Conservation (phyloP, 176 grass and related monocot genomes). For the Hordeum vulgare region DNA sequence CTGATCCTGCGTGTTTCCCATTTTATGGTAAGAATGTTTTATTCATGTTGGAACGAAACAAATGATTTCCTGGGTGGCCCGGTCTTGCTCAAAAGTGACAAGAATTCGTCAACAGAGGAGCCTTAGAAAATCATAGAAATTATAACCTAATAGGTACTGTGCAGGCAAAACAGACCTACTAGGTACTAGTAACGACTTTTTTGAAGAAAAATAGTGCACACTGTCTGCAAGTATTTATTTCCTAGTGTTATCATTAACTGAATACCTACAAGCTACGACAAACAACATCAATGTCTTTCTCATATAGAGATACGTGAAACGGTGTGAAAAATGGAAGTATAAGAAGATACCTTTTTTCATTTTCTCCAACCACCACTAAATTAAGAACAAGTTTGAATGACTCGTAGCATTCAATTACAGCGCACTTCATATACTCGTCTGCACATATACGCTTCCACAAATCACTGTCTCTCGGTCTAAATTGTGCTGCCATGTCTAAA, state of each 20-base stretch:
- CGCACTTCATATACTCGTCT: constrained; percentile 99
- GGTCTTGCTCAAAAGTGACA: background rate
- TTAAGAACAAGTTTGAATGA: constrained; percentile 96
- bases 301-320: constrained; percentile 9
- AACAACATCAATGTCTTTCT: background rate
- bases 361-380: constrained; percentile 86
- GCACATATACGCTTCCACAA: constrained; percentile 94
- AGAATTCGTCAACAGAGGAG: background rate
- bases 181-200: background rate
- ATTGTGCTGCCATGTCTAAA: constrained; percentile 91
- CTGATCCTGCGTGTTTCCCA: background rate
- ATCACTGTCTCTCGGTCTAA: constrained; percentile 84
- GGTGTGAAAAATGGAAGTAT: background rate
- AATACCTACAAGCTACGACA: background rate
- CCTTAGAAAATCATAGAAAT: background rate
- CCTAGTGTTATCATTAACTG: background rate
- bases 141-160: background rate
- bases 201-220: background rate
- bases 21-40: background rate
- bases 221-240: constrained; percentile 1
- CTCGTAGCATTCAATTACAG: constrained; percentile 92
- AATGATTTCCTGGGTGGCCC: background rate
- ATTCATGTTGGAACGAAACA: background rate
- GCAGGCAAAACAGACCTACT: background rate
- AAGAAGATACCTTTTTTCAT: constrained; percentile 72